Percentiles rank a stretch among this genome's conserved stretches.
Conservation (phyloP, 148 eudicot genomes). For the Oxyria digyna region DNA sequence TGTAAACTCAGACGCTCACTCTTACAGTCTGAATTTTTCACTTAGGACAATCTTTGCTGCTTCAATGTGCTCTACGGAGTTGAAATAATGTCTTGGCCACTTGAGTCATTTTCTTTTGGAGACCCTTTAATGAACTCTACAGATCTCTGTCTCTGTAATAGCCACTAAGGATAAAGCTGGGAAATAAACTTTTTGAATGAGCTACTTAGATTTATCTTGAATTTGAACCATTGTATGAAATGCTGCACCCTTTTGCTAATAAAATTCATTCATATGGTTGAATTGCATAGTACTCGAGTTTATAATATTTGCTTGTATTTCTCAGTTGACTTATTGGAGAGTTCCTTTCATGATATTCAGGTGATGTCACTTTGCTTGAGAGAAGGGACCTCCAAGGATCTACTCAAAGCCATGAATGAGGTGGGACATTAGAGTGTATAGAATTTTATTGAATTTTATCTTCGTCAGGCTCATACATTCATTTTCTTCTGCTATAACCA, state of each 20-base stretch:
- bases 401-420: slow-evolving; percentile 48
- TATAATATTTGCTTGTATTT: not conserved
- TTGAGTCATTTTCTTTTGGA: not conserved
- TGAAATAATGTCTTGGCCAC: not conserved
- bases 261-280: not conserved
- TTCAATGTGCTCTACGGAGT: no score
- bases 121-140: not conserved
- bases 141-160: not conserved
- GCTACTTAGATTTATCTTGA: not conserved
- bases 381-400: slow-evolving; percentile 41
- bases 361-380: slow-evolving; percentile 59
- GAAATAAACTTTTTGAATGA: not conserved
- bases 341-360: slow-evolving; percentile 19
- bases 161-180: not conserved
- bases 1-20: not conserved
- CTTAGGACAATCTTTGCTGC: not conserved
- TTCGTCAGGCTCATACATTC: not conserved
- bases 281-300: no score
- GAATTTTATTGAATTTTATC: not conserved
- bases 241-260: not conserved
- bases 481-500: slow-evolving; percentile 15
- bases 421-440: slow-evolving; percentile 15
- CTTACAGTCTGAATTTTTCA: not conserved
- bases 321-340: slow-evolving; percentile 3
- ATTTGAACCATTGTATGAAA: not conserved